Percentiles rank a stretch among this genome's conserved stretches.
phyloP scores from a whole-genome alignment of 805 yeast species.

The Saturnispora quitensis region DNA sequence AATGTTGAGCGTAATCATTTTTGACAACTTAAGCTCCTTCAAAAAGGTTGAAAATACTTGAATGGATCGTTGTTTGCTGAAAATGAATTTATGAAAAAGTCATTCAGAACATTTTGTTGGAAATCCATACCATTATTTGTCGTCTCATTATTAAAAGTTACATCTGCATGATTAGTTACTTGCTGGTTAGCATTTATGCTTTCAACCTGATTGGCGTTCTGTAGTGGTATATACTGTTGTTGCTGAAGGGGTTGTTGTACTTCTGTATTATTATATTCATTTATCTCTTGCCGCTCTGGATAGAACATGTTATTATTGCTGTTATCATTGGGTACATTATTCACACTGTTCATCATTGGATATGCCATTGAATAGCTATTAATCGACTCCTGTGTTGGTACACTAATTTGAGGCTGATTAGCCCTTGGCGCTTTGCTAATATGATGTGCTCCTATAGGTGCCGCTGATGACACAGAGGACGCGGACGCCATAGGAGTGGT shows the following conservation, averaged over 20 bases:
- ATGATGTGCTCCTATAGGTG: background rate
- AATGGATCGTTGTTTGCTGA: conserved; percentile 2
- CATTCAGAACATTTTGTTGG: background rate
- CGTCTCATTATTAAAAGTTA: background rate
- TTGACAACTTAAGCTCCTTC: background rate
- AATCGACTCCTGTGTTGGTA: background rate
- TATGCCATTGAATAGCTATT: background rate
- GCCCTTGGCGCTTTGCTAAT: background rate
- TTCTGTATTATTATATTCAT: background rate
- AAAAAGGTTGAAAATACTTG: conserved; percentile 2
- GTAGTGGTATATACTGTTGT: background rate
- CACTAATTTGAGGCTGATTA: background rate
- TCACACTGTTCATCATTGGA: background rate
- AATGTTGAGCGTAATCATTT: background rate
- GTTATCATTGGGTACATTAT: background rate
- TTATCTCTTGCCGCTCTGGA: background rate
- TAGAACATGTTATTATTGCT: background rate
- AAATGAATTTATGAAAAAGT: background rate
- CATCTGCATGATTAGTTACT: background rate
- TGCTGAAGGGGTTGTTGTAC: background rate
- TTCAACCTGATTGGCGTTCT: background rate
- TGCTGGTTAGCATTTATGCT: background rate
- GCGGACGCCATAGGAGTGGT: background rate
- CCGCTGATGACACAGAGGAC: background rate
- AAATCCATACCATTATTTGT: background rate